phyloP scores from a whole-genome alignment of 2,329 filamentous ascomycete genomes.

The Chaetomium sp. region DNA sequence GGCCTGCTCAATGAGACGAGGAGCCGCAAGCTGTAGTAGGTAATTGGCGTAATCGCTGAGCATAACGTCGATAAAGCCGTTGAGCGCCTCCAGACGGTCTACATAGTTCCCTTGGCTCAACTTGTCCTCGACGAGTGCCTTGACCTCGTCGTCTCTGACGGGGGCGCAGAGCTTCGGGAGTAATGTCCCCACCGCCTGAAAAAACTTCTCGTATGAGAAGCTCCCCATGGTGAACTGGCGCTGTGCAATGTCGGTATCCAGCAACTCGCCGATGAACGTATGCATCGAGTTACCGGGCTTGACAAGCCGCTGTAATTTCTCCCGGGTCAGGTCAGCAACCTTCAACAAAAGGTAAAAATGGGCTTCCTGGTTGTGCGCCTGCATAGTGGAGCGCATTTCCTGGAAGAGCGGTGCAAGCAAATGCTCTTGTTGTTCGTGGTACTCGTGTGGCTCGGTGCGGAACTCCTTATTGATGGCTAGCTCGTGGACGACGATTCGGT shows the following conservation, averaged over 20 bases:
- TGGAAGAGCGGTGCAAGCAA: slow-evolving; percentile 53
- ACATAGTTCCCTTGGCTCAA: slow-evolving; percentile 66
- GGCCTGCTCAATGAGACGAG: slow-evolving; percentile 70
- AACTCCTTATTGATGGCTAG: slow-evolving; percentile 78
- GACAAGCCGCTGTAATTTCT: slow-evolving; percentile 72
- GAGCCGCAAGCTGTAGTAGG: slow-evolving; percentile 70
- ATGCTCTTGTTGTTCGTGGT: slow-evolving; percentile 57
- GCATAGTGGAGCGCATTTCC: slow-evolving; percentile 67
- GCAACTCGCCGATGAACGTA: slow-evolving; percentile 70
- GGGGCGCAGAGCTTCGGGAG: slow-evolving; percentile 80
- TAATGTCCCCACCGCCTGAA: slow-evolving; percentile 72
- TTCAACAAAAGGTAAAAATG: slow-evolving; percentile 69
- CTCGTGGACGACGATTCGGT: slow-evolving; percentile 76
- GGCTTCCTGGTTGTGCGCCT: slow-evolving; percentile 63
- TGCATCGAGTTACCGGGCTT: slow-evolving; percentile 73
- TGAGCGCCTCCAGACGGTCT: slow-evolving; percentile 72
- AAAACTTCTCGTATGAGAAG: slow-evolving; percentile 82
- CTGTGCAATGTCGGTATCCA: slow-evolving; percentile 72
- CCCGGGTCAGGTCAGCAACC: slow-evolving; percentile 70
- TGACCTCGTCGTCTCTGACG: slow-evolving; percentile 75
- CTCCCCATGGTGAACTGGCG: slow-evolving; percentile 69
- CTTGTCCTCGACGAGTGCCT: slow-evolving; percentile 65
- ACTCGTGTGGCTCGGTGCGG: slow-evolving; percentile 65
- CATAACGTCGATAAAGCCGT: slow-evolving; percentile 75
- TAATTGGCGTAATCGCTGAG: slow-evolving; percentile 83